phyloP scores from a whole-genome alignment of 805 yeast species.

The Monosporozyma yasuniensis region DNA sequence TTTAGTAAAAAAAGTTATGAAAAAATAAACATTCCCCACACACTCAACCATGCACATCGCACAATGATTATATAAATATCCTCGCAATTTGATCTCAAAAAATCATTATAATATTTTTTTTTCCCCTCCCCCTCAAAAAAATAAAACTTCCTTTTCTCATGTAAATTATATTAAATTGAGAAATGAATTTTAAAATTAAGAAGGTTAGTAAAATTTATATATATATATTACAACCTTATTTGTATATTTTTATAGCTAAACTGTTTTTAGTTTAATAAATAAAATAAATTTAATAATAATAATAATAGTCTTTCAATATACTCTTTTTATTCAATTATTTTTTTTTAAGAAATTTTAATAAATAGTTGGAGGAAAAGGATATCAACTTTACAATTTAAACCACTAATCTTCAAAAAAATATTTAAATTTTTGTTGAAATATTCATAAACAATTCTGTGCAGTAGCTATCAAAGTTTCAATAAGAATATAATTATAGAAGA shows the following conservation, averaged over 20 bases:
- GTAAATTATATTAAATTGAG: not conserved
- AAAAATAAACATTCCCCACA: not conserved
- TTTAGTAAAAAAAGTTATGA: not conserved
- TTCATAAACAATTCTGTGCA: too few species aligned
- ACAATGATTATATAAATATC: not conserved
- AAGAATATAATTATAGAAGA: too few species aligned
- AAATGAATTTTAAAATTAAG: not conserved
- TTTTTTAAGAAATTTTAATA: too few species aligned
- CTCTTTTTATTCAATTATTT: too few species aligned
- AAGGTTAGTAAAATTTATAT: not conserved
- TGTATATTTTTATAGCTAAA: constrained; percentile 1
- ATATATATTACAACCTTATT: not conserved
- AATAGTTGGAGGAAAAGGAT: too few species aligned
- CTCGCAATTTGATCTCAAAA: not conserved
- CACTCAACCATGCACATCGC: not conserved
- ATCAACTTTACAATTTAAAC: too few species aligned
- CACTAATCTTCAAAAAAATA: too few species aligned
- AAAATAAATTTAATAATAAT: constrained; percentile 1
- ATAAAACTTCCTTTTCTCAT: not conserved
- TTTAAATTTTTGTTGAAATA: too few species aligned
- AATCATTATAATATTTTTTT: not conserved
- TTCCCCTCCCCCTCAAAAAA: not conserved
- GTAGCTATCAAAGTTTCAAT: too few species aligned
- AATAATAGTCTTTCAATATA: not conserved
- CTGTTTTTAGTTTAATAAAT: constrained; percentile 1